phyloP scores from a whole-genome alignment of 1,284 basidiomycete species.

The Ustilago tritici region DNA sequence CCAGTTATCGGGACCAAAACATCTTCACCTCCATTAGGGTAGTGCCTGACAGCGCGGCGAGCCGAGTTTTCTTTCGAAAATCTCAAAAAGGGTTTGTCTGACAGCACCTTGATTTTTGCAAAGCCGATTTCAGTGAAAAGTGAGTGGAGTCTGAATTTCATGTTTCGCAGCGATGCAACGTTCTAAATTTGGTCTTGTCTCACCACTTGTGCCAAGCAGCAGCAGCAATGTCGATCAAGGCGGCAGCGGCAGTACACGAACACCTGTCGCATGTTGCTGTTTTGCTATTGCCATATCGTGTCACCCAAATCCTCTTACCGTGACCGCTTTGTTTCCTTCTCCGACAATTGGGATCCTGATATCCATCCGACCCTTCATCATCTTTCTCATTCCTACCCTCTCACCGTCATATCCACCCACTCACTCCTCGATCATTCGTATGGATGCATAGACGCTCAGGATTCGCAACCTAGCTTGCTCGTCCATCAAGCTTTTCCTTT shows the following conservation, averaged over 20 bases:
- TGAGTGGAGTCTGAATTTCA: slow-evolving; percentile 11
- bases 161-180: slow-evolving; percentile 10
- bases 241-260: background rate
- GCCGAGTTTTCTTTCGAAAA: background rate
- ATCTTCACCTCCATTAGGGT: no score
- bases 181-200: slow-evolving; percentile 29
- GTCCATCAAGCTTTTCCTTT: background rate
- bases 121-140: background rate
- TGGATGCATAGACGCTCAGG: slow-evolving; percentile 15
- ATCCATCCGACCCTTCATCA: slow-evolving; percentile 8
- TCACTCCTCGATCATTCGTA: background rate
- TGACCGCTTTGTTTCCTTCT: slow-evolving; percentile 7
- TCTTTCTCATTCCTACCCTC: background rate
- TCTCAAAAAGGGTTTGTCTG: background rate
- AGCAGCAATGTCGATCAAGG: background rate
- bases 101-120: background rate
- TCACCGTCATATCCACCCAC: background rate
- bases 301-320: background rate
- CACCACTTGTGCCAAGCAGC: background rate
- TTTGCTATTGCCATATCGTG: background rate
- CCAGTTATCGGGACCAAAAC: no score
- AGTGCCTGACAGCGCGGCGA: slow-evolving; percentile 1
- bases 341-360: background rate
- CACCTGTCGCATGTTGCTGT: no score
- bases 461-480: background rate